These are phyloP conservation scores for Lachnellula hyalina DNA, from an alignment of 2,329 filamentous ascomycete genomes.

Conservation along the genomic window DNA sequence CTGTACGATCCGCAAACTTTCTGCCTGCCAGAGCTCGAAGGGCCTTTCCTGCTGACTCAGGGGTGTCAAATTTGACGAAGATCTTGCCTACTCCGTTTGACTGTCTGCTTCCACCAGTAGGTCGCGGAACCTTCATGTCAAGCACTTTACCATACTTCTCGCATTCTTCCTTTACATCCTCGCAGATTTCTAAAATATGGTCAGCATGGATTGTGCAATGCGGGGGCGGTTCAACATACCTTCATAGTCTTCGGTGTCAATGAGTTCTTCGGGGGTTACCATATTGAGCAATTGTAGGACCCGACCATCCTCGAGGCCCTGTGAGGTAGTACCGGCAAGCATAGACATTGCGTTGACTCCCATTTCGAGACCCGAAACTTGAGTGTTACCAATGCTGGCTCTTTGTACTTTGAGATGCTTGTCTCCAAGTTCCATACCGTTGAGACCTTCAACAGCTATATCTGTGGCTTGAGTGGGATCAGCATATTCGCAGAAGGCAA, in stretches of 20 bases:
- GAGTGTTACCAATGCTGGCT: conserved; percentile 90
- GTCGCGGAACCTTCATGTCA: conserved; percentile 89
- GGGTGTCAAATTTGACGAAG: conserved; percentile 83
- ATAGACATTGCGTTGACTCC: conserved; percentile 97
- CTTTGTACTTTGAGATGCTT: conserved; percentile 78
- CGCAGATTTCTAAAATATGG: conserved; percentile 72
- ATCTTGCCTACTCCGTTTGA: conserved; percentile 94
- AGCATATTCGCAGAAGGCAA: conserved; percentile 93
- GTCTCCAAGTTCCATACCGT: conserved; percentile 90
- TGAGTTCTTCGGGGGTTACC: conserved; percentile 92
- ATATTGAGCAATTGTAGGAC: conserved; percentile 96
- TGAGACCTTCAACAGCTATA: conserved; percentile 83
- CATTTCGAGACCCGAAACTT: conserved; percentile 87
- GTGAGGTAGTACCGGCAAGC: conserved; percentile 83
- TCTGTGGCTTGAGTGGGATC: conserved; percentile 67
- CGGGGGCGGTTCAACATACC: conserved; percentile 47
- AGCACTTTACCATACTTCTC: conserved; percentile 80
- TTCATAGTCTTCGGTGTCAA: conserved; percentile 93
- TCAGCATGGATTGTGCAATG: conserved; percentile 1
- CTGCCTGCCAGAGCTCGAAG: conserved; percentile 85
- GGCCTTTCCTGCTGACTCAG: conserved; percentile 75
- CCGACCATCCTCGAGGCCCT: conserved; percentile 71
- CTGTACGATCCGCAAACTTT: conserved; percentile 94
- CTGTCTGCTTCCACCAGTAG: conserved; percentile 74
- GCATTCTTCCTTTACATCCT: conserved; percentile 92